Conservation (phyloP, 257 asterid species). For the Lycium ferocissimum region DNA sequence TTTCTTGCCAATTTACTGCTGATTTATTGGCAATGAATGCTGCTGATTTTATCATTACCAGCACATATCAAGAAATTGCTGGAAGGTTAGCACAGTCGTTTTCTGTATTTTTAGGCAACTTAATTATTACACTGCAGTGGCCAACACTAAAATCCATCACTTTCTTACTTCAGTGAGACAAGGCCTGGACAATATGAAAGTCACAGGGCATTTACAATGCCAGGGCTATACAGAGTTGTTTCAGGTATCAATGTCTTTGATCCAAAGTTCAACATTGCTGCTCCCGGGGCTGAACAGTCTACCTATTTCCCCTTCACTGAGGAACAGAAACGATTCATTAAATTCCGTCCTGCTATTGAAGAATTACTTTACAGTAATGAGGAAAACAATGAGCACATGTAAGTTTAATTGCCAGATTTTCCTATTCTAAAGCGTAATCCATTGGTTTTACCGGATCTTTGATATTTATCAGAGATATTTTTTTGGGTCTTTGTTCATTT, state of each 20-base stretch:
- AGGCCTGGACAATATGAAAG: constrained; percentile 88
- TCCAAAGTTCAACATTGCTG: constrained; percentile 86
- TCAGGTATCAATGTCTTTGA: constrained; percentile 81
- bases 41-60: constrained; percentile 80
- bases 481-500: not conserved
- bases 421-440: not conserved
- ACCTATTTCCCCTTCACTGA: constrained; percentile 73
- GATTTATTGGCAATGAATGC: constrained; percentile 86
- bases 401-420: constrained; percentile 39
- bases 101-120: constrained; percentile 23
- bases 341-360: constrained; percentile 66
- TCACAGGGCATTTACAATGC: constrained; percentile 83
- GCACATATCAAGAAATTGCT: constrained; percentile 93
- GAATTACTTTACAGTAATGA: constrained; percentile 64
- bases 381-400: constrained; percentile 79
- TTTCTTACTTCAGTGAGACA: constrained; percentile 56
- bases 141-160: not conserved
- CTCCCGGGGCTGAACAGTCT: constrained; percentile 93
- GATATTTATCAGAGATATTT: constrained; percentile 4
- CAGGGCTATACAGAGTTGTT: constrained; percentile 76
- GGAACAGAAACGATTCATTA: constrained; percentile 55
- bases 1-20: constrained; percentile 86
- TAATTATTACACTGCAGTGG: not conserved
- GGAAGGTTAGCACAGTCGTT: constrained; percentile 65
- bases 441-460: not conserved